Conservation (phyloP, 208 protist genomes). For the Acanthamoeba lenticulata region DNA sequence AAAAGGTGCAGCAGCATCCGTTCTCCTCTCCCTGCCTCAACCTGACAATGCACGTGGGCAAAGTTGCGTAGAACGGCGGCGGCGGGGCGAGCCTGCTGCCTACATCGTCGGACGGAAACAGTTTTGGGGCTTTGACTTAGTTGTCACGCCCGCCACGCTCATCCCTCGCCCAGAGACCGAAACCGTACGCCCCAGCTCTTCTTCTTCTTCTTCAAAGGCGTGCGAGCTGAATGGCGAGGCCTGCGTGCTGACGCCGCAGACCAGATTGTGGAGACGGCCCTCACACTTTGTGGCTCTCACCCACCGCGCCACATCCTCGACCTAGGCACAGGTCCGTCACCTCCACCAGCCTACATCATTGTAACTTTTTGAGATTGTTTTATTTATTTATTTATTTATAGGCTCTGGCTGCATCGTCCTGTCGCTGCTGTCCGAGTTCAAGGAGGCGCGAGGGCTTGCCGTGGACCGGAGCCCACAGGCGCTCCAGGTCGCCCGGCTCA, state of each 20-base stretch:
- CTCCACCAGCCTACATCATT: no score
- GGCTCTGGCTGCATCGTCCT: slow-evolving; percentile 41
- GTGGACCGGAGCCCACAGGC: background rate
- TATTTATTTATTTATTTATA: background rate
- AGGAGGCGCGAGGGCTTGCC: background rate
- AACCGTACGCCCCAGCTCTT: background rate
- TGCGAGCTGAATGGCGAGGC: background rate
- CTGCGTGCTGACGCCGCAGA: background rate
- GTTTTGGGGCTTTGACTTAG: slow-evolving; percentile 50
- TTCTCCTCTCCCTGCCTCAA: background rate
- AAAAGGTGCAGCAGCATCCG: background rate
- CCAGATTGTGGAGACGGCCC: background rate
- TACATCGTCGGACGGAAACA: slow-evolving; percentile 16
- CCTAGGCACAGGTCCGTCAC: slow-evolving; percentile 11
- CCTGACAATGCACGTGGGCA: background rate
- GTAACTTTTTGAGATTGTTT: background rate
- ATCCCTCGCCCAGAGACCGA: slow-evolving; percentile 54
- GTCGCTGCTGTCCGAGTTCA: slow-evolving; percentile 30
- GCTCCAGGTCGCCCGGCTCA: background rate
- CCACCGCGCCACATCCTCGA: slow-evolving; percentile 30
- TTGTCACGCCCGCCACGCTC: background rate
- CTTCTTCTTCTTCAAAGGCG: background rate
- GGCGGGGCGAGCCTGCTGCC: background rate
- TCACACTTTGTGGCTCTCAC: background rate
- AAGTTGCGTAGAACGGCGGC: slow-evolving; percentile 1